A percentile compares a stretch with the other conserved stretches of the same genome.
Conservation (phyloP, 129 eudicot species). For the Artemisia argyi region DNA sequence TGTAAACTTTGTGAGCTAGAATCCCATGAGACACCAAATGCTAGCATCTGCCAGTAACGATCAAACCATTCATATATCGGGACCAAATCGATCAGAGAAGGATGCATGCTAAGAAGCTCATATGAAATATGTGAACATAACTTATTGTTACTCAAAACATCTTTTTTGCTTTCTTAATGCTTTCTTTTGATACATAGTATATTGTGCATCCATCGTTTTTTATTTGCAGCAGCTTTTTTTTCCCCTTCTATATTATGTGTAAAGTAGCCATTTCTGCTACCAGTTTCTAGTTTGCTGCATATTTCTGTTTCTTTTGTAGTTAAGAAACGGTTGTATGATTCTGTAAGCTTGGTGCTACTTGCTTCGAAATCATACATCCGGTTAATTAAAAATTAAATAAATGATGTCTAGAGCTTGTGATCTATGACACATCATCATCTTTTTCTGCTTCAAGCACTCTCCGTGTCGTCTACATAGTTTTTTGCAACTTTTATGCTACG, state of each 20-base stretch:
- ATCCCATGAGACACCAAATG: constrained; percentile 71
- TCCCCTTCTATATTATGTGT: constrained; percentile 19
- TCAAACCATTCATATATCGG: constrained; percentile 95
- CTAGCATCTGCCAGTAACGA: constrained; percentile 96
- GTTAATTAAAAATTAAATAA: too few species aligned
- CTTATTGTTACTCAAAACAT: constrained; percentile 22
- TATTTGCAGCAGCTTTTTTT: constrained; percentile 19
- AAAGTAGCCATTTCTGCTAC: constrained; percentile 21
- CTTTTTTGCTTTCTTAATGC: constrained; percentile 12
- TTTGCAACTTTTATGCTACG: too few species aligned
- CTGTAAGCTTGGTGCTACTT: background rate
- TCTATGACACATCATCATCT: too few species aligned
- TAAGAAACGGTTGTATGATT: background rate
- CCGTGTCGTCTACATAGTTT: too few species aligned
- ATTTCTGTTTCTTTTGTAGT: constrained; percentile 16
- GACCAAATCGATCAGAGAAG: constrained; percentile 49
- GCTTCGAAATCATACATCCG: background rate
- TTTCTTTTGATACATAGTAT: constrained; percentile 25
- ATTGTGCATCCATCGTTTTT: constrained; percentile 25
- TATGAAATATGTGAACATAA: background rate
- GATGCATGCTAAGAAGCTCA: too few species aligned
- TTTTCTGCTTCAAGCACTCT: too few species aligned
- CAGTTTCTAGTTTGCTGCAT: background rate
- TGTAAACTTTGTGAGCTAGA: constrained; percentile 97
- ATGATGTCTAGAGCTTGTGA: too few species aligned